Base-by-base conservation (phyloP, 305 asterid genomes). In the Solanum chacoense region DNA sequence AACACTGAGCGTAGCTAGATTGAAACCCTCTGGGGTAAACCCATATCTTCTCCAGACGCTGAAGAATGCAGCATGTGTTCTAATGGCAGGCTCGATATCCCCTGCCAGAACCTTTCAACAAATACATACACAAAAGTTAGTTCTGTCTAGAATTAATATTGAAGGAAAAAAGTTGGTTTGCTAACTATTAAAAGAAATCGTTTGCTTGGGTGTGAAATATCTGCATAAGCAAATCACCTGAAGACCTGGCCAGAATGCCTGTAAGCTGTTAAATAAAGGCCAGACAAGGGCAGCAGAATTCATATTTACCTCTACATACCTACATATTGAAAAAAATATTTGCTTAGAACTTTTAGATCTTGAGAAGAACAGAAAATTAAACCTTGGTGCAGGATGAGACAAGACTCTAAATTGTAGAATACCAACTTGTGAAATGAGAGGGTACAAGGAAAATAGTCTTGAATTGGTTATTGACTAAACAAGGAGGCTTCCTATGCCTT, bases 221-320 rank as follows among this genome's bases (percentile, higher is more conserved):
- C 24, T 55, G 81, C 38, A 80, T 35, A 67, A 79, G 11, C 84
- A 76, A 72, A 37, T 88, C 90, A 97, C 99, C 99, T 97, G 99
- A 89, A 97, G 99, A 88, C 99, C 99, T 26, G 99, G 99, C 99
- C 99, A 97, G 91, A 97, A 97, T 8, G 99, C 99, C 93, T 97
- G 99, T 89, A 97, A 93, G 90, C 99, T 97, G 91, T 97, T 97
- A 87, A 97, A 97, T 89, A 97, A 92, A 34, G 99, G 99, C 99
- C 99, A 97, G 84, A 97, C 99, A 89, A 97, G 96, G 88, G 97
- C 96, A 63, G 98, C 99, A 32, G 99, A 96, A 91, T 97, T 95
- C 99, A 97, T 97, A 91, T 97, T 96, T 87, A 97, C 99, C 93
- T 97, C 99, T 89, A 97, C 98, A 89, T 97, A 97, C 99, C 99